A percentile compares a stretch with the other conserved stretches of the same genome.
phyloP scores from a whole-genome alignment of 768 basidiomycete genomes.

The Tylopilus subfusipes region DNA sequence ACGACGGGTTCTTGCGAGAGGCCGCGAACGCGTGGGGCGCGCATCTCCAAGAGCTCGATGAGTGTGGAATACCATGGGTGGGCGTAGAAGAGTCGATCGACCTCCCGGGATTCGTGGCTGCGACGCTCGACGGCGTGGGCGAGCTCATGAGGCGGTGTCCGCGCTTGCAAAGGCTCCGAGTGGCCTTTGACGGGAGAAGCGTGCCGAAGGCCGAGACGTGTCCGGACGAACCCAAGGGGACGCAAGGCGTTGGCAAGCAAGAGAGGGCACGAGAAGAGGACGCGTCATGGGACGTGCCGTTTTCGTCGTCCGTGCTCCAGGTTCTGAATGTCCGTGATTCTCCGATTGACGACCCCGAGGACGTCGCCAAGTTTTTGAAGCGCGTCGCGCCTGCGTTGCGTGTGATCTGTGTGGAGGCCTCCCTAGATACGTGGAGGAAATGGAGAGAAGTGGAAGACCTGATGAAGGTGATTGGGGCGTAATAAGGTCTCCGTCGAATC shows the following conservation, averaged over 20 bases:
- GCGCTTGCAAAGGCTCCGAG: constrained; percentile 13
- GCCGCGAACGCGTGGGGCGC: constrained; percentile 28
- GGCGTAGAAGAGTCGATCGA: constrained; percentile 13
- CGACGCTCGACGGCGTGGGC: constrained; percentile 24
- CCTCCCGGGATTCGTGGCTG: constrained; percentile 8
- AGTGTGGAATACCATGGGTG: constrained; percentile 29
- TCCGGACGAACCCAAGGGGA: not conserved
- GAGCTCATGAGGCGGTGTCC: constrained; percentile 18
- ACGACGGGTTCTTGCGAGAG: constrained; percentile 25
- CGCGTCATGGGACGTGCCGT: not conserved
- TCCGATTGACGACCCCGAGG: constrained; percentile 21
- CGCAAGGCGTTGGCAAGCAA: not conserved
- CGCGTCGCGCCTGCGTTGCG: constrained; percentile 23
- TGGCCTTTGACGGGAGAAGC: constrained; percentile 27
- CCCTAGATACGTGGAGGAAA: constrained; percentile 28
- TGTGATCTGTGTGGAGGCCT: constrained; percentile 24
- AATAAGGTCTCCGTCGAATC: not conserved
- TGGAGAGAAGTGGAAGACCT: constrained; percentile 27
- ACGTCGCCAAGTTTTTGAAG: constrained; percentile 26
- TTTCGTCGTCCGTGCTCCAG: constrained; percentile 10
- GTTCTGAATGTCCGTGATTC: constrained; percentile 31
- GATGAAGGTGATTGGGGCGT: constrained; percentile 13
- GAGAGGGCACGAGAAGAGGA: not conserved
- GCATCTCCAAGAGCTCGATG: constrained; percentile 24
- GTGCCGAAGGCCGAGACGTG: not conserved